These are phyloP conservation scores for Trypanosoma cruzi DNA, from an alignment of 208 protist species.

Conservation along the genomic window DNA sequence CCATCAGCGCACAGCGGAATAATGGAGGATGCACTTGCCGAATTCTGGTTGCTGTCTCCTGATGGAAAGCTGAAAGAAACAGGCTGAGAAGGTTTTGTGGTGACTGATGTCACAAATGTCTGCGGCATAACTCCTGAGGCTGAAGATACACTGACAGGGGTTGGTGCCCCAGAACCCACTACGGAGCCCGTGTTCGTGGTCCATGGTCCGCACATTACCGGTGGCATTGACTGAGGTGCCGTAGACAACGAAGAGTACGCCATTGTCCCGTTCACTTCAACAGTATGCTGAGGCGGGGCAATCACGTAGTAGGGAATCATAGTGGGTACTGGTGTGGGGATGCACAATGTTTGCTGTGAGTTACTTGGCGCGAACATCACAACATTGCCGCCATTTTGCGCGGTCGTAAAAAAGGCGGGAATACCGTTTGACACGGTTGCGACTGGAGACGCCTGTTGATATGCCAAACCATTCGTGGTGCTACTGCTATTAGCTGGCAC, in stretches of 20 bases:
- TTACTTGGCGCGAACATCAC: slow-evolving; percentile 27
- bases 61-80: slow-evolving; percentile 1
- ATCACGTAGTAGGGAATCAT: slow-evolving; percentile 23
- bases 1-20: background rate
- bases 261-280: slow-evolving; percentile 25
- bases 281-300: slow-evolving; percentile 12
- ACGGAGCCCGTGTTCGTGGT: slow-evolving; percentile 1
- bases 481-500: slow-evolving; percentile 20
- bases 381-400: slow-evolving; percentile 17
- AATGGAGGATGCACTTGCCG: background rate
- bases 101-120: background rate
- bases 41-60: background rate
- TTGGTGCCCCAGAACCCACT: slow-evolving; percentile 17
- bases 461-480: slow-evolving; percentile 11
- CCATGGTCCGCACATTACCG: slow-evolving; percentile 19
- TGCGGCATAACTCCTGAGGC: background rate
- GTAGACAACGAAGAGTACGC: slow-evolving; percentile 15
- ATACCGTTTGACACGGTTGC: slow-evolving; percentile 20
- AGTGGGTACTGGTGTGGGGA: background rate
- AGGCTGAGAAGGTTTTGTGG: background rate
- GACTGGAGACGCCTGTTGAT: slow-evolving; percentile 16
- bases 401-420: slow-evolving; percentile 35
- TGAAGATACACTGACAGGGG: background rate
- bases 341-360: slow-evolving; percentile 20
- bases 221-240: slow-evolving; percentile 18